Conservation (phyloP, 805 yeast genomes). For the Saccharomycodes ludwigii region DNA sequence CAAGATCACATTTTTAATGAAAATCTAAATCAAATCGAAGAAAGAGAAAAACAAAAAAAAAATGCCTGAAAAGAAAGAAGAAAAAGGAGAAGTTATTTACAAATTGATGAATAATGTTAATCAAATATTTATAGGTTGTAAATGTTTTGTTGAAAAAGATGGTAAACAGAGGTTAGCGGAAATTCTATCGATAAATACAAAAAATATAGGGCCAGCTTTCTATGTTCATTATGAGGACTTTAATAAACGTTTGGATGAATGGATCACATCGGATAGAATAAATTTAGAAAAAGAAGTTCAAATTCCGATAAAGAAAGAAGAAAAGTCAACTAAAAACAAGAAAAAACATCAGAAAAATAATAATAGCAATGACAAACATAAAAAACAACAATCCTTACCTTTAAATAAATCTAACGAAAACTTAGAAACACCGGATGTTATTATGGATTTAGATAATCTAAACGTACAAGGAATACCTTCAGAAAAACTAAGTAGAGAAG, state of each 20-base stretch:
- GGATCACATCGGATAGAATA: slow-evolving; percentile 68
- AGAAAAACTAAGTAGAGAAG: slow-evolving; percentile 73
- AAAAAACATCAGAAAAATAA: slow-evolving; percentile 25
- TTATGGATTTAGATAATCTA: slow-evolving; percentile 75
- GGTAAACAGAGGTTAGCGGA: slow-evolving; percentile 75
- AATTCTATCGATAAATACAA: slow-evolving; percentile 59
- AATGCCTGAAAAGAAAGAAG: slow-evolving; percentile 8
- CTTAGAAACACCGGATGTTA: slow-evolving; percentile 42
- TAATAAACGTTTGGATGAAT: slow-evolving; percentile 93
- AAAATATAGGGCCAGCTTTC: slow-evolving; percentile 67
- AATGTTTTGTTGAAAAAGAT: slow-evolving; percentile 72
- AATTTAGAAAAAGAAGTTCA: slow-evolving; percentile 59
- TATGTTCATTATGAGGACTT: slow-evolving; percentile 92
- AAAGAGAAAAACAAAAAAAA: slow-evolving; percentile 3
- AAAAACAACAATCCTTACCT: slow-evolving; percentile 11
- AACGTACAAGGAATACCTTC: slow-evolving; percentile 70
- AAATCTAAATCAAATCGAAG: slow-evolving; percentile 1
- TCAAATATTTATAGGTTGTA: slow-evolving; percentile 64
- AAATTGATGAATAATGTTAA: slow-evolving; percentile 24
- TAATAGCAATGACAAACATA: slow-evolving; percentile 9
- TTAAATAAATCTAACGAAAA: no score
- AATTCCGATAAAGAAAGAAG: slow-evolving; percentile 47
- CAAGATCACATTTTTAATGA: no score
- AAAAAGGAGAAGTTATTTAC: slow-evolving; percentile 17
- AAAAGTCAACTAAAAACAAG: slow-evolving; percentile 20